phyloP scores from a whole-genome alignment of 768 basidiomycete species.

The Omphalotus guepiniiformis region DNA sequence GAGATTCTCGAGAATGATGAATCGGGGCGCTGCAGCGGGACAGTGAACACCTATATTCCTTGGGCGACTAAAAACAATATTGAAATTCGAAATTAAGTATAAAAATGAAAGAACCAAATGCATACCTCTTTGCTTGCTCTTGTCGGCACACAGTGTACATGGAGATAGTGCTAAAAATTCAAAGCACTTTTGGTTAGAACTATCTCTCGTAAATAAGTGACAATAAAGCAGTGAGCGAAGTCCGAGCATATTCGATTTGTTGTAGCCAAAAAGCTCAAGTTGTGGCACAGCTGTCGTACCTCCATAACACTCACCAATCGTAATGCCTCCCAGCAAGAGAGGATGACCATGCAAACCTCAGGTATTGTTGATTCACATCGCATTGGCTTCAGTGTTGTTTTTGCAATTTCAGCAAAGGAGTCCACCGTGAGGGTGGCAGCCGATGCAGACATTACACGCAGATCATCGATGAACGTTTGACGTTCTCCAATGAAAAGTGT shows the following conservation, averaged over 20 bases:
- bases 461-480: too few relatives aligned
- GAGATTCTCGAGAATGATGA: neutral
- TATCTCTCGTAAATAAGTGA: neutral
- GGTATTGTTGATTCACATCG: neutral
- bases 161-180: neutral
- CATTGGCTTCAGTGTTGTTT: neutral
- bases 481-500: too few relatives aligned
- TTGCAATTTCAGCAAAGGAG: conserved; percentile 3
- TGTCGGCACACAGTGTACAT: neutral
- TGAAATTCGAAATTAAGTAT: neutral
- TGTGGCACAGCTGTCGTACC: too few relatives aligned
- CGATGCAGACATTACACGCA: conserved; percentile 5
- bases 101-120: neutral
- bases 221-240: neutral
- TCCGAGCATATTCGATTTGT: neutral
- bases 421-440: neutral
- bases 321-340: conserved; percentile 2
- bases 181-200: neutral
- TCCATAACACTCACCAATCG: conserved; percentile 5
- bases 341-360: conserved; percentile 1
- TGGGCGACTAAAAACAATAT: neutral
- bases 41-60: conserved; percentile 1
- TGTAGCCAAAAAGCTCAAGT: neutral
- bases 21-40: neutral
- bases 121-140: neutral